Conservation (phyloP, 1,284 basidiomycete species). For the Marasmius oreades region DNA sequence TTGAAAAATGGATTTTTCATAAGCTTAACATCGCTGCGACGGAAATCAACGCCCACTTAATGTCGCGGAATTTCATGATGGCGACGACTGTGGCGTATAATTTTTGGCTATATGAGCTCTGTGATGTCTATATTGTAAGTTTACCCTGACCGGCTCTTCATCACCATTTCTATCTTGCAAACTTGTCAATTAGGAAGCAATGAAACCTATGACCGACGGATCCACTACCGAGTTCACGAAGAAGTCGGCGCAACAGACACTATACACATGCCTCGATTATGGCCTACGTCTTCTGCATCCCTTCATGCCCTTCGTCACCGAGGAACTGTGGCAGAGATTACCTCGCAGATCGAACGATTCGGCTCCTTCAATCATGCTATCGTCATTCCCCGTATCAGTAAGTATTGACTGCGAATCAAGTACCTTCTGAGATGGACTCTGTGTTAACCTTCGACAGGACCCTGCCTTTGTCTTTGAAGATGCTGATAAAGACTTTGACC, state of each 20-base stretch:
- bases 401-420: conserved; percentile 28
- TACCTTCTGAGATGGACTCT: neutral
- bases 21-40: conserved; percentile 84
- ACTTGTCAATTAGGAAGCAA: conserved; percentile 72
- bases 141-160: neutral
- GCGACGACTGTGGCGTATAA: conserved; percentile 87
- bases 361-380: conserved; percentile 87
- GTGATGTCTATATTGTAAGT: conserved; percentile 95
- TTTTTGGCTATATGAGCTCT: conserved; percentile 98
- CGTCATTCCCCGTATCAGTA: conserved; percentile 79
- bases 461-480: conserved; percentile 62
- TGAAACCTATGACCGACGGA: conserved; percentile 94
- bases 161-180: conserved; percentile 4
- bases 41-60: conserved; percentile 75
- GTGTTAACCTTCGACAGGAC: conserved; percentile 39
- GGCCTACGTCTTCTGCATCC: conserved; percentile 92
- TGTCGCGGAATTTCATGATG: conserved; percentile 88
- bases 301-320: conserved; percentile 99
- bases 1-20: conserved; percentile 95
- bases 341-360: conserved; percentile 81
- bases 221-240: conserved; percentile 60
- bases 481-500: conserved; percentile 84
- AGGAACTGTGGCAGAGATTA: conserved; percentile 97
- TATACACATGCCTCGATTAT: conserved; percentile 92
- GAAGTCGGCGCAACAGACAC: conserved; percentile 89